These are phyloP conservation scores for Phialophora expanda DNA, from an alignment of 2,329 filamentous ascomycete species.

Conservation along the genomic window DNA sequence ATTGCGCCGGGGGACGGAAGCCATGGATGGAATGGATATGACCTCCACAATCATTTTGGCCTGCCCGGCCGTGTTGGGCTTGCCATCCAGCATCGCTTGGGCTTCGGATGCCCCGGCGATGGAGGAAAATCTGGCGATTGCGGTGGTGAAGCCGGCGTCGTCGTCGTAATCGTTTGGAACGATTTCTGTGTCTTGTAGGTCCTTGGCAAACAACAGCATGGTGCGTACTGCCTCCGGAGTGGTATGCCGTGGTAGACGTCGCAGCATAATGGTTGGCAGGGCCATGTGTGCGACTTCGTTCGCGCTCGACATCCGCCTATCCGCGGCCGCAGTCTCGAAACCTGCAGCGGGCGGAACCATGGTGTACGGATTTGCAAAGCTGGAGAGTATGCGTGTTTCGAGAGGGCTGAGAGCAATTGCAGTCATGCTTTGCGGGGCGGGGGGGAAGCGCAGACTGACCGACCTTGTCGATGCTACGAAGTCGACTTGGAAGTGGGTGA, in stretches of 20 bases:
- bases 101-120: conserved; percentile 64
- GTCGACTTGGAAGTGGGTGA: conserved; percentile 2
- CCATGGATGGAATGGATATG: conserved; percentile 49
- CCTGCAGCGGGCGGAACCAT: conserved; percentile 19
- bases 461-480: conserved; percentile 15
- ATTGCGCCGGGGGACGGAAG: conserved; percentile 52
- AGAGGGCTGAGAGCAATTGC: conserved; percentile 28
- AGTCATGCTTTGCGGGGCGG: conserved; percentile 27
- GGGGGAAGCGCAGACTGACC: conserved; percentile 1
- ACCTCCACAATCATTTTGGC: conserved; percentile 64
- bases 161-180: conserved; percentile 60
- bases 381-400: conserved; percentile 28
- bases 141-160: conserved; percentile 62
- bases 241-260: conserved; percentile 64
- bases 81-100: conserved; percentile 64
- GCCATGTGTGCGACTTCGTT: conserved; percentile 33
- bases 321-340: conserved; percentile 31
- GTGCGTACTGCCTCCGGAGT: conserved; percentile 64
- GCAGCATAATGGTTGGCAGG: conserved; percentile 58
- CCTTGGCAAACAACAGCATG: conserved; percentile 69
- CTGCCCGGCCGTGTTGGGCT: conserved; percentile 65
- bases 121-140: conserved; percentile 64
- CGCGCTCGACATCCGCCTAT: conserved; percentile 39
- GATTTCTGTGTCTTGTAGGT: conserved; percentile 65
- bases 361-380: conserved; percentile 26